Base-by-base conservation (phyloP, 257 asterid genomes). In the Solanum habrochaites region DNA sequence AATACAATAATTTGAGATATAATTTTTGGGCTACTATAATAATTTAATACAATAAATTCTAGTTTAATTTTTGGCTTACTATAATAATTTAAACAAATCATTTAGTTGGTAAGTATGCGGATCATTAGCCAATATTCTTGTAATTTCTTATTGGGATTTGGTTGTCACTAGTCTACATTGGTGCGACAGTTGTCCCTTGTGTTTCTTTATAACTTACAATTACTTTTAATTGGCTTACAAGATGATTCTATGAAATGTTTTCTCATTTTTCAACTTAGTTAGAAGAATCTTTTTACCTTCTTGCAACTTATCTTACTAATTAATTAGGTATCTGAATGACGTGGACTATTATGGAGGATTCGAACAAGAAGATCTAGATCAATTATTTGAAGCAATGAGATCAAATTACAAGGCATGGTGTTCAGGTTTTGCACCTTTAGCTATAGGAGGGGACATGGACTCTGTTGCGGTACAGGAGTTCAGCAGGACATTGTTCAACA, bases 381-480 rank as follows among this genome's bases (percentile, higher is more conserved):
- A 96, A 45, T 37, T 96, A 15, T 94, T 92, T 81, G 95, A 87
- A 0, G 98, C 98, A 7, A 92, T 95, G 95, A 90, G 81, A 85
- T 83, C 96, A 35, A 96, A 96, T 78, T 96, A 94, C 93, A 93
- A 87, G 73, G 93, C 98, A 6, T 96, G 99, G 99, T 90, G 95
- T 47, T 85, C 90, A 1, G 99, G 98, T 2, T 96, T 94, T 43
- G 99, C 98, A 1, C 99, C 98, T 2, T 90, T 96, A 9, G 92
- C 88, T 0, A 96, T 96, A n/a, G 98, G 98, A 6, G 97, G 96
- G 1, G 99, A 96, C 91, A 96, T 96, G 99, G 93, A 93, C 4
- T 94, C 99, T 0, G 88, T 92, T 7, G 93, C 95, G 0, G 97
- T 96, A 3, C 99, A 96, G 45, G 99, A 96, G 32, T 95, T 96